Evolutionary conservation across 441 rosid genomes (phyloP).

Genomic region (Isatis lusitanica): DNA sequence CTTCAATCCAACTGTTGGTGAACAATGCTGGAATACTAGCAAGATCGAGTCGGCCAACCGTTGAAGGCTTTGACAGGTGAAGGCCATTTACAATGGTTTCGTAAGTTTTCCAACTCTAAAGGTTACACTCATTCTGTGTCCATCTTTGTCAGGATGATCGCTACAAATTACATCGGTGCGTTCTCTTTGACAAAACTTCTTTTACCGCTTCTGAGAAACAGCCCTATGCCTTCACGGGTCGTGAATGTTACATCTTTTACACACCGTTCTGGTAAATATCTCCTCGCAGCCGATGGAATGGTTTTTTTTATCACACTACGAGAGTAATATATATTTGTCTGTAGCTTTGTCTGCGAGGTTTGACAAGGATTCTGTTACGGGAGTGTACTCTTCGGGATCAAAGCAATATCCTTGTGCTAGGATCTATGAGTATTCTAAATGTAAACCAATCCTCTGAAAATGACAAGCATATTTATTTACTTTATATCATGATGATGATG

Average conservation of each 20-base stretch:
- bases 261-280: constrained; percentile 63
- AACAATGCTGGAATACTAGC: constrained; percentile 94
- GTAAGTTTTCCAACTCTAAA: neutral
- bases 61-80: constrained; percentile 86
- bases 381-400: constrained; percentile 49
- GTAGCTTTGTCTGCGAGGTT: constrained; percentile 50
- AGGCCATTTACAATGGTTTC: constrained; percentile 13
- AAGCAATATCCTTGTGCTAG: constrained; percentile 64
- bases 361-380: constrained; percentile 61
- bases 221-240: constrained; percentile 77
- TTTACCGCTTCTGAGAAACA: constrained; percentile 77
- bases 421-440: constrained; percentile 75
- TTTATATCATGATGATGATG: constrained; percentile 12
- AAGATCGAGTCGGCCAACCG: constrained; percentile 55
- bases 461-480: neutral
- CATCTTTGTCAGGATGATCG: constrained; percentile 67
- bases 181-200: constrained; percentile 70
- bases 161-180: constrained; percentile 77
- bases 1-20: constrained; percentile 76
- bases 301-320: neutral
- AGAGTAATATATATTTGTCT: constrained; percentile 4
- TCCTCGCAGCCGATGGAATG: neutral
- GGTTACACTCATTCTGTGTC: neutral
- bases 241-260: constrained; percentile 93
- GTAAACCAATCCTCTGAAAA: constrained; percentile 42